Base-by-base conservation (phyloP, 176 grass and related monocot species). In the Ensete glaucum region DNA sequence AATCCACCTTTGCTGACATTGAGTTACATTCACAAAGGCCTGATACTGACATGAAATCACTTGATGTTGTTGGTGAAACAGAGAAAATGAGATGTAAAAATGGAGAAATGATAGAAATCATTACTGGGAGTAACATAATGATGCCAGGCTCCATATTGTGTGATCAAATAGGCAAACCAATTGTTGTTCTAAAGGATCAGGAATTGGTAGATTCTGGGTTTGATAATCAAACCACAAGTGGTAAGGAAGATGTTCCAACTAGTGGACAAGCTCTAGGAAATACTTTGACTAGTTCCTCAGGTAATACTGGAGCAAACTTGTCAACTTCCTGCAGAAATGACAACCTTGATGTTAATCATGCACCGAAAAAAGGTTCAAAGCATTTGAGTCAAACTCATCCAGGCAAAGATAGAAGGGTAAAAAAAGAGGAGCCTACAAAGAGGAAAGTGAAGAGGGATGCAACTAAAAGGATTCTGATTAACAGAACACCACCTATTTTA, bases 401-500 rank as follows among this genome's bases (percentile, higher is more conserved):
- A 84, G 73, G 63, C 10, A 69, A 85, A 81, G 70, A 80, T 82
- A 82, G 64, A 50, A 72, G 74, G 79, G 67, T 73, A 19, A 84
- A 87, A 54, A 62, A 85, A 67, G 80, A 85, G 58, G 76, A 81
- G 50, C 63, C 79, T 74, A 73, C 80, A 71, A 82, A 74, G 82
- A 73, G n/a, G 23, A 91, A 87, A 69, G 78, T 91, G 55, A 94
- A 85, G 73, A 91, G 90, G 69, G 78, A 88, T 85, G 90, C 90
- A 76, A 89, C 88, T 84, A 94, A 92, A 82, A 93, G 90, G 84
- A 87, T 91, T 80, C 79, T 94, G 87, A 84, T 99, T 79, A 80
- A 80, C 76, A 86, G 77, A 78, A 82, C 82, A 11, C 90, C 95
- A 71, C 80, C 82, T 84, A 85, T 89, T 79, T 83, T 99, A 78